Base-by-base conservation (phyloP, 2,329 filamentous ascomycete genomes). In the Exophiala bonariae region DNA sequence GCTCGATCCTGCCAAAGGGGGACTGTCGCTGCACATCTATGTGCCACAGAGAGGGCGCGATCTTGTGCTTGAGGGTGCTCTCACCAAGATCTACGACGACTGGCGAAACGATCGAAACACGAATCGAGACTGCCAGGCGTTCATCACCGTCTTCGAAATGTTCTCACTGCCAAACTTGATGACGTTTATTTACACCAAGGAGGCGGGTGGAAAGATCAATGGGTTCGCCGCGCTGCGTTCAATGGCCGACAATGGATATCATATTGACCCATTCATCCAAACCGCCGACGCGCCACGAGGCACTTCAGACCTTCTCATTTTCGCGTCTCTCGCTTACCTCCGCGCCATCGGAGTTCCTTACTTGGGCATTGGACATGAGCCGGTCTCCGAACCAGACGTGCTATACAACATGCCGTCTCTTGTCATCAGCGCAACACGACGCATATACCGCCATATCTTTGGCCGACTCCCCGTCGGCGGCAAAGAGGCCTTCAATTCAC, bases 141-240 rank as follows among this genome's bases (percentile, higher is more conserved):
- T 66, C 41, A 68, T 71, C 48, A 71, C 69, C 1, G 61, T 68
- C 3, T 72, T 70, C 43, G 62, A 71, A 31, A 66, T 63, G 2
- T 70, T 71, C 44, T 58, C 65, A 4, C 49, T 69, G 3, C 63
- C 68, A 0, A 48, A 57, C 7, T 57, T 71, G 1, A 71, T 71
- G 68, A 68, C 63, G 1, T 72, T 68, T 55, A 60, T 72, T 18
- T 71, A 72, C 44, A 63, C 65, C 1, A 60, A 61, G 18, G 58
- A 51, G 5, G 45, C 59, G 2, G 56, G 60, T 14, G 63, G 62
- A 0, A 32, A 8, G 0, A 57, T 65, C 8, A 67, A 66, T 40
- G 68, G 68, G 0, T 69, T 71, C 36, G 68, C 68, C 0, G 69
- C 64, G 2, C 57, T 72, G 1, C 65, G 69, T 9, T 61, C 55